phyloP scores from a whole-genome alignment of 768 basidiomycete genomes.

The Postia placenta region DNA sequence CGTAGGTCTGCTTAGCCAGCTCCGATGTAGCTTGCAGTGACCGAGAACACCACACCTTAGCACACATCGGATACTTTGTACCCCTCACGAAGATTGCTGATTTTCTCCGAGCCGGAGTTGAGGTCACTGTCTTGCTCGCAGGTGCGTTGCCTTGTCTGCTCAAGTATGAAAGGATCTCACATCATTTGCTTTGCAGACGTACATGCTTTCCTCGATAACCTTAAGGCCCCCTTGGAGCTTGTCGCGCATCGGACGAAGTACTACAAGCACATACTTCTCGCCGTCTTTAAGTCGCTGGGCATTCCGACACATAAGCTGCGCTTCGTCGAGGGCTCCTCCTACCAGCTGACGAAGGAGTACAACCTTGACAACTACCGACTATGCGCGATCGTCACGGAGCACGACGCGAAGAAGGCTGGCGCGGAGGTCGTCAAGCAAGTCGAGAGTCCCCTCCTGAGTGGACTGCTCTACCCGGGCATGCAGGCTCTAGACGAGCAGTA shows the following conservation, averaged over 20 bases:
- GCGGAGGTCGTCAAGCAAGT: constrained; percentile 99
- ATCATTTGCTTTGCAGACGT: constrained; percentile 48
- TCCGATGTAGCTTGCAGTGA: not conserved
- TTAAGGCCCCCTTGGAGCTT: constrained; percentile 92
- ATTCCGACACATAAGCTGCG: constrained; percentile 81
- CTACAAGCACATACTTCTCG: constrained; percentile 76
- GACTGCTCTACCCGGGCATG: constrained; percentile 90
- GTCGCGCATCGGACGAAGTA: constrained; percentile 85
- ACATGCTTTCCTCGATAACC: constrained; percentile 95
- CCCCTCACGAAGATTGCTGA: constrained; percentile 93
- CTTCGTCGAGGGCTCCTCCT: constrained; percentile 87
- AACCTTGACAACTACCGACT: constrained; percentile 93
- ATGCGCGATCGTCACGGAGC: constrained; percentile 87
- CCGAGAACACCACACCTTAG: constrained; percentile 33
- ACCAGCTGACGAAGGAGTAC: constrained; percentile 89
- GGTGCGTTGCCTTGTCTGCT: constrained; percentile 6
- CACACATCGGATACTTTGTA: constrained; percentile 97
- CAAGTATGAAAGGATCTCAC: not conserved
- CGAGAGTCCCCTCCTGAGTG: constrained; percentile 84
- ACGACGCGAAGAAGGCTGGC: constrained; percentile 97
- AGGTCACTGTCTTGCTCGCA: constrained; percentile 38
- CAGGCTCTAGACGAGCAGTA: constrained; percentile 98
- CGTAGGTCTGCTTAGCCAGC: constrained; percentile 51
- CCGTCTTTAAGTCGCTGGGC: constrained; percentile 84
- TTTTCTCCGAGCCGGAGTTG: constrained; percentile 89